These are phyloP conservation scores for Ligustrum vulgare DNA, from an alignment of 257 asterid species.

Conservation along the genomic window DNA sequence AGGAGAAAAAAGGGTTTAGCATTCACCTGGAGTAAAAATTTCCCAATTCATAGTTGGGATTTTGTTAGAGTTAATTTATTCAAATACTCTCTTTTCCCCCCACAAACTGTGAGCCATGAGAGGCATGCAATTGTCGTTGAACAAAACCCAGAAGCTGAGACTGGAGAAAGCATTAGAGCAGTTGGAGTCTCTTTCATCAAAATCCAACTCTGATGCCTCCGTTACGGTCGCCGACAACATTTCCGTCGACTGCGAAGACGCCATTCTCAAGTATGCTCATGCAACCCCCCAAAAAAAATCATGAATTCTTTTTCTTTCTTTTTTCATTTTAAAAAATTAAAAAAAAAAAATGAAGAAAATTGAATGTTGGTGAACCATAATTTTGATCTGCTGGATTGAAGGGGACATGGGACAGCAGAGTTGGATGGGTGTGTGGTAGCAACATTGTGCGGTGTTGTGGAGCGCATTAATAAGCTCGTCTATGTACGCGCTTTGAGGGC, in stretches of 20 bases:
- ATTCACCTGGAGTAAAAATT: background rate
- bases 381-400: constrained; percentile 31
- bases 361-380: background rate
- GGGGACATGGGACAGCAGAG: constrained; percentile 96
- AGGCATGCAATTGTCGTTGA: constrained; percentile 62
- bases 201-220: constrained; percentile 67
- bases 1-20: background rate
- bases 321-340: too few species aligned
- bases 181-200: constrained; percentile 69
- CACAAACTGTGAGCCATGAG: constrained; percentile 41
- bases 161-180: constrained; percentile 58
- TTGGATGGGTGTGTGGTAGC: constrained; percentile 70
- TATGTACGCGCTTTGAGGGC: constrained; percentile 78
- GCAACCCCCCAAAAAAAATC: background rate
- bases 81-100: background rate
- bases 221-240: constrained; percentile 87
- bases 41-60: background rate
- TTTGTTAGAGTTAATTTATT: constrained; percentile 27
- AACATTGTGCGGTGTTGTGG: constrained; percentile 87
- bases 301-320: too few species aligned
- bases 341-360: background rate
- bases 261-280: constrained; percentile 68
- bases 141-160: constrained; percentile 68
- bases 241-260: constrained; percentile 81
- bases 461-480: constrained; percentile 90